These are phyloP conservation scores for Rhododendron williamsianum DNA, from an alignment of 148 eudicot genomes.

Conservation along the genomic window DNA sequence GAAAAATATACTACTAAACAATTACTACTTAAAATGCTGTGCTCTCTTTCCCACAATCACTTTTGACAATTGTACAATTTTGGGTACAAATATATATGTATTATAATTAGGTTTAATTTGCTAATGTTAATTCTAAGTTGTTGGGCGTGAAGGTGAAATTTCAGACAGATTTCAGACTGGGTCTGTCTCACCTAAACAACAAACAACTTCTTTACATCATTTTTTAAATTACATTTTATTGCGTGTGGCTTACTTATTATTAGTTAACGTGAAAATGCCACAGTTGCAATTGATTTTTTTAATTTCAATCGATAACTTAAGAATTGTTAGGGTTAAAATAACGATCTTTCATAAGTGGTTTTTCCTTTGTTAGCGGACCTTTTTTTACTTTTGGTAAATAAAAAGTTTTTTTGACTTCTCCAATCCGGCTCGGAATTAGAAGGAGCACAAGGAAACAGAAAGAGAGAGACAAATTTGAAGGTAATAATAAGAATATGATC, in stretches of 20 bases:
- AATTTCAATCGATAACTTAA: not conserved
- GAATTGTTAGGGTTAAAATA: not conserved
- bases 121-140: not conserved
- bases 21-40: not conserved
- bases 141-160: slow-evolving; percentile 2
- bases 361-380: not conserved
- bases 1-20: too few relatives aligned
- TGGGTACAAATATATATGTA: too few relatives aligned
- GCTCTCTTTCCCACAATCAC: not conserved
- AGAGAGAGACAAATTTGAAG: not conserved
- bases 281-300: not conserved
- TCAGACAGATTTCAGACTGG: not conserved
- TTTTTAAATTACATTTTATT: not conserved
- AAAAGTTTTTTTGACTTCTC: not conserved
- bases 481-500: too few relatives aligned
- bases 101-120: not conserved
- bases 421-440: not conserved
- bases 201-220: not conserved
- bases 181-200: not conserved
- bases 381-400: not conserved
- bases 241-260: not conserved
- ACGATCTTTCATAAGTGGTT: not conserved
- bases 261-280: not conserved
- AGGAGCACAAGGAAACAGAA: not conserved
- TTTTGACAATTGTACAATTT: not conserved